phyloP scores from a whole-genome alignment of 805 yeast genomes.

The Schizosaccharomyces lindneri region DNA sequence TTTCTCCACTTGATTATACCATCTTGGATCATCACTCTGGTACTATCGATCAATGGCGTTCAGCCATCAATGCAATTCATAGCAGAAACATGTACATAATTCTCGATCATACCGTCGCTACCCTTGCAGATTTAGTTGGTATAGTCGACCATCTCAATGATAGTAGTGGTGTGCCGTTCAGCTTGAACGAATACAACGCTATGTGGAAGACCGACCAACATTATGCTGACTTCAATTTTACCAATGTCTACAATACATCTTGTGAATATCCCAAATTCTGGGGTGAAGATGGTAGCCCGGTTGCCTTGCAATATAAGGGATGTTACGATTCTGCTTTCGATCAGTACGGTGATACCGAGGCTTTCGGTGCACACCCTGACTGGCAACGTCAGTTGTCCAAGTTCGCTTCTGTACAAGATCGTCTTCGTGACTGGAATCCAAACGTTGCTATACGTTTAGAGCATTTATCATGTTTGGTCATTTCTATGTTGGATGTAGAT shows the following conservation, averaged over 20 bases:
- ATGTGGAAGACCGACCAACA: not conserved
- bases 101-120: conserved; percentile 2
- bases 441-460: not conserved
- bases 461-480: conserved; percentile 1
- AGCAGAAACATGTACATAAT: not conserved
- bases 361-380: conserved; percentile 2
- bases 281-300: conserved; percentile 3
- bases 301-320: not conserved
- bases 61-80: not conserved
- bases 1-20: conserved; percentile 3
- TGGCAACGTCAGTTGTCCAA: conserved; percentile 4
- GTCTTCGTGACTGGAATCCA: conserved; percentile 3
- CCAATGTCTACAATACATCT: not conserved
- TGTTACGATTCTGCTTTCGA: conserved; percentile 1
- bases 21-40: conserved; percentile 2
- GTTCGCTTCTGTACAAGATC: conserved; percentile 3
- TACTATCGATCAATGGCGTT: conserved; percentile 2
- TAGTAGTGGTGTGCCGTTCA: not conserved
- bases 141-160: not conserved
- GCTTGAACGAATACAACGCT: not conserved
- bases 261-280: conserved; percentile 1
- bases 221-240: not conserved
- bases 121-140: conserved; percentile 2
- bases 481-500: conserved; percentile 2
- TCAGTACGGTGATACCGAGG: conserved; percentile 3